Base-by-base conservation (phyloP, 192 early-diverging fungal genomes). In the Paraglomus brasilianum region DNA sequence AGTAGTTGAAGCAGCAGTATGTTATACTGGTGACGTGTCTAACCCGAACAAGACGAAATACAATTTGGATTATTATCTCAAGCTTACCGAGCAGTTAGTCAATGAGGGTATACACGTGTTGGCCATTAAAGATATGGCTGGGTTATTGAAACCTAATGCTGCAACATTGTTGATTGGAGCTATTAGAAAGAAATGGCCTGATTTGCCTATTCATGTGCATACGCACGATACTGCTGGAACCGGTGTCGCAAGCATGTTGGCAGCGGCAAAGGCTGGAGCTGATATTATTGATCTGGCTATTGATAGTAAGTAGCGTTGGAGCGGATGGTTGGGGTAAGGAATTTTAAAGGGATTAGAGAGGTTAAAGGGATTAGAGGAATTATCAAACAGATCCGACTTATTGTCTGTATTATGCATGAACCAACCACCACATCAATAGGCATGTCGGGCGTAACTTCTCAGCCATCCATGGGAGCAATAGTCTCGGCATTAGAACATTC, bases 181-280 rank as follows among this genome's bases (percentile, higher is more conserved):
- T 52, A 94, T 98, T 75, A 85, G 96, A 49, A 74, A 86, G 67
- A 84, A 84, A 42, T 91, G 92, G 83, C 96, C 96, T 1, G 84
- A 92, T 71, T 81, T 98, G 38, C 92, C 93, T 8, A 97, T 98
- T 69, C 96, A 97, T 76, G 87, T 98, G 49, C 94, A 97, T 80
- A 93, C 93, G 15, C 96, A 98, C 82, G 96, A 98, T 75, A 98
- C 96, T 19, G 95, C 95, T 6, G 94, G 96, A 70, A 97, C 96
- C 7, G 96, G 96, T 75, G 89, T 98, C 45, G 96, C 96, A 22
- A 88, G 89, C n/a, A 93, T 94, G 92, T 78, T 96, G 77, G 94
- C 94, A 30, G 87, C 87, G 9, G 93, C 91, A 10, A 92, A 89
- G 60, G 96, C 94, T 24, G 93, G 94, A 60, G 96, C 93, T 57